Base-by-base conservation (phyloP, 257 asterid genomes). In the Nicotiana tabacum region DNA sequence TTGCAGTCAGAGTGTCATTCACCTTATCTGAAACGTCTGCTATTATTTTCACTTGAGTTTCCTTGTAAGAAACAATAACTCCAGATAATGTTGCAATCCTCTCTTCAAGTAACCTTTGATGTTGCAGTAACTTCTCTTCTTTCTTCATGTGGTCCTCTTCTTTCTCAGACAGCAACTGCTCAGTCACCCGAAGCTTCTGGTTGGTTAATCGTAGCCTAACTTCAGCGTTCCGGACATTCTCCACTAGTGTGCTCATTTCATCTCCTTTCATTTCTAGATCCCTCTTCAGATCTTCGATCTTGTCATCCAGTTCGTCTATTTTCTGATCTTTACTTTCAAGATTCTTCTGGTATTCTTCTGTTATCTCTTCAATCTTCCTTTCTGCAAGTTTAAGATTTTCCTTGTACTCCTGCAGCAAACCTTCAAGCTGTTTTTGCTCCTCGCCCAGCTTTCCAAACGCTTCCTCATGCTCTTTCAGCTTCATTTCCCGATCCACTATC, bases 241-340 rank as follows among this genome's bases (percentile, higher is more conserved):
- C 97, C 69, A 77, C 76, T 87, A 94, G 61, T 48, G 93, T 85
- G 61, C 87, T 84, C 33, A 91, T 77, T 82, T 94, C 98, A 64
- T 96, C 99, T 35, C 11, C 93, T 88, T 92, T 96, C 95, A 96
- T 96, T 88, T 94, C 99, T 64, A 93, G 83, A 35, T 94, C 97
- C 43, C 88, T 82, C 85, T 83, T 90, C 76, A 94, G 88, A 35
- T 91, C 97, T 35, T 93, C 98, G 13, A 90, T 87, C 21, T 65
- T 76, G 66, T 83, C 93, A 67, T 94, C 95, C 88, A 94, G 84
- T 85, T 88, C 92, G 62, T 85, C 32, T 76, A 92, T 82, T 79
- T 91, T 92, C 79, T 87, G 88, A 82, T 76, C 82, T 87, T 87
- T 91, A 24, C 82, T 65, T 64, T 89, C 88, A 72, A 84, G 77